Base-by-base conservation (phyloP, 768 basidiomycete species). In the Naganishia randhawae region DNA sequence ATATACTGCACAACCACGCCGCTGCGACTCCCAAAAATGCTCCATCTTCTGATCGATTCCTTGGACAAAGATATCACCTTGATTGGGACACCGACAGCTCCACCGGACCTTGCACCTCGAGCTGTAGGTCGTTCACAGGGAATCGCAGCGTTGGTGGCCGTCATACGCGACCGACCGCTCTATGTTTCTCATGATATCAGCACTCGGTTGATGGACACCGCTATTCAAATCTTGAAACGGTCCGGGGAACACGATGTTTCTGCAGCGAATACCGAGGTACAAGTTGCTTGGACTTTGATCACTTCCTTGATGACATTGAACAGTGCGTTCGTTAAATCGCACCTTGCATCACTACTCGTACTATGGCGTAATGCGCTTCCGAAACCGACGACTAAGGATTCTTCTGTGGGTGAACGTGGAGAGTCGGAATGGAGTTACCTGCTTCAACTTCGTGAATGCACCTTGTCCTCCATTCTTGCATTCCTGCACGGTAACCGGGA, bases 291-390 rank as follows among this genome's bases (percentile, higher is more conserved):
- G 96, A 92, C 88, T 14, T 82, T 89, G 39, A 91, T 99, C 64
- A 87, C 90, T 0, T 88, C 92, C 0, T 81, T 98, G 32, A 92
- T 97, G 90, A 85, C 88, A 2, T 86, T 96, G 8, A 95, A 94
- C 0, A 91, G 90, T 3, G 90, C 92, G 73, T 96, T 98, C 72
- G 92, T 97, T 63, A 87, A 91, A 19, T 86, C 92, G 0, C 93
- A 99, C 77, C 85, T 98, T 1, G 90, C 94, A 0, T 95, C 97
- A 73, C 83, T 98, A 19, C 85, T 98, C 45, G 92, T 98, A 0
- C 85, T 99, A 3, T 99, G 96, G 96, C 84, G 96, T 35, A 99
- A 99, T 73, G 93, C 95, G 1, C 83, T 99, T 0, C 93, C 96
- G 1, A 99, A 98, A 79, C 89, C 92, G 0, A 93, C 91, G 0